phyloP scores from a whole-genome alignment of 2,329 filamentous ascomycete species.

The Fusarium scirpi region DNA sequence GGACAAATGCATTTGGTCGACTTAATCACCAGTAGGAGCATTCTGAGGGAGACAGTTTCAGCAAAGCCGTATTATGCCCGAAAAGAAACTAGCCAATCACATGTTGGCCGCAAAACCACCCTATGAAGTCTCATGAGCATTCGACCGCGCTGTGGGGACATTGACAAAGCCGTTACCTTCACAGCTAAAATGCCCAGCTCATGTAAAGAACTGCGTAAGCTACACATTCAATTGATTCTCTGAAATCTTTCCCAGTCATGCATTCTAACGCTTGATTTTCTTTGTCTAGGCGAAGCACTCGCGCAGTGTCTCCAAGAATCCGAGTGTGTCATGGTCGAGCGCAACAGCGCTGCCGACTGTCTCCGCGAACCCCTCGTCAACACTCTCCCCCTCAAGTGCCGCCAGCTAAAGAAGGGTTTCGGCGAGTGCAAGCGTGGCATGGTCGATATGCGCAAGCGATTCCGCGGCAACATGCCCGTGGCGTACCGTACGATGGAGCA shows the following conservation, averaged over 20 bases:
- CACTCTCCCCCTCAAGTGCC: constrained; percentile 86
- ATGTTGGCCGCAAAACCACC: constrained; percentile 42
- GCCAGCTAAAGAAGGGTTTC: constrained; percentile 92
- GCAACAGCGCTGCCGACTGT: constrained; percentile 88
- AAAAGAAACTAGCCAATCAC: constrained; percentile 41
- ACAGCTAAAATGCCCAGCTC: constrained; percentile 83
- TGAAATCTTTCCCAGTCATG: background rate
- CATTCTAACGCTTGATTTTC: constrained; percentile 1
- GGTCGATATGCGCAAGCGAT: constrained; percentile 99
- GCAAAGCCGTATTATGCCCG: constrained; percentile 19
- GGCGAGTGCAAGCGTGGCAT: constrained; percentile 95
- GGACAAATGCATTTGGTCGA: background rate
- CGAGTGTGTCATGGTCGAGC: constrained; percentile 94
- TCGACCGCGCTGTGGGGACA: constrained; percentile 37
- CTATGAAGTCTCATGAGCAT: constrained; percentile 36
- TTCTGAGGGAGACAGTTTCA: constrained; percentile 7
- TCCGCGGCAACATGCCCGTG: constrained; percentile 92
- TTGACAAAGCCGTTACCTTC: constrained; percentile 23
- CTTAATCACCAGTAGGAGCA: background rate
- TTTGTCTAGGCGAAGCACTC: constrained; percentile 80
- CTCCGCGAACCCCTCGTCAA: constrained; percentile 84
- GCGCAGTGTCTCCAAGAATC: constrained; percentile 95
- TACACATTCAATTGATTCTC: constrained; percentile 6
- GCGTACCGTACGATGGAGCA: constrained; percentile 69
- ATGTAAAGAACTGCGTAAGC: constrained; percentile 94